Percentiles rank a stretch among this genome's conserved stretches.
phyloP scores from a whole-genome alignment of 805 yeast genomes.

The Soucietia sequanensis region DNA sequence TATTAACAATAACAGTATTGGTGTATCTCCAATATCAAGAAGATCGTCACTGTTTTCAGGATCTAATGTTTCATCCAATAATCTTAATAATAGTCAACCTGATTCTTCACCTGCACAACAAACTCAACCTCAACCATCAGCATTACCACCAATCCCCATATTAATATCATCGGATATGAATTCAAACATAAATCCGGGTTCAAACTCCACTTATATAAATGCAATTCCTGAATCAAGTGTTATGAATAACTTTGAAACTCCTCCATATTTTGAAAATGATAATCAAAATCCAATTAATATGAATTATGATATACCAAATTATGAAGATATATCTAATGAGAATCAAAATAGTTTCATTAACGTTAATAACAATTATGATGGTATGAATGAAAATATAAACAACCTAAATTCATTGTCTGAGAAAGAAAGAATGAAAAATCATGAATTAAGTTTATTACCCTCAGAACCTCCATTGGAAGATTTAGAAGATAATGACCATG shows the following conservation, averaged over 20 bases:
- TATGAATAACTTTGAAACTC: slow-evolving; percentile 21
- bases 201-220: slow-evolving; percentile 8
- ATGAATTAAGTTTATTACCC: slow-evolving; percentile 62
- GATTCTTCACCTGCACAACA: slow-evolving; percentile 6
- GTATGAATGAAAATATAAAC: slow-evolving; percentile 2
- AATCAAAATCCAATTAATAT: slow-evolving; percentile 1
- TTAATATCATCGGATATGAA: not conserved
- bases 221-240: slow-evolving; percentile 17
- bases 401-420: slow-evolving; percentile 53
- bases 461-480: slow-evolving; percentile 44
- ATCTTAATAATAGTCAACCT: slow-evolving; percentile 1
- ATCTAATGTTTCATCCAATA: slow-evolving; percentile 8
- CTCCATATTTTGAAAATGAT: slow-evolving; percentile 24
- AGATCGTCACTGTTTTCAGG: slow-evolving; percentile 8
- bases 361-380: no score
- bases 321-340: slow-evolving; percentile 16
- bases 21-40: slow-evolving; percentile 5
- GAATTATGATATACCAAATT: slow-evolving; percentile 18
- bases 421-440: slow-evolving; percentile 52
- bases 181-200: no score
- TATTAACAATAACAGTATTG: not conserved
- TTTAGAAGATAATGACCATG: slow-evolving; percentile 17
- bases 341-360: slow-evolving; percentile 2
- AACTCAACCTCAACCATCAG: slow-evolving; percentile 1
- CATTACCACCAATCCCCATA: slow-evolving; percentile 3